Evolutionary conservation across 495 filamentous ascomycete species (phyloP), one percentile per base, ranked within the genome.

Genomic region (Hypoxylon cercidicola): DNA sequence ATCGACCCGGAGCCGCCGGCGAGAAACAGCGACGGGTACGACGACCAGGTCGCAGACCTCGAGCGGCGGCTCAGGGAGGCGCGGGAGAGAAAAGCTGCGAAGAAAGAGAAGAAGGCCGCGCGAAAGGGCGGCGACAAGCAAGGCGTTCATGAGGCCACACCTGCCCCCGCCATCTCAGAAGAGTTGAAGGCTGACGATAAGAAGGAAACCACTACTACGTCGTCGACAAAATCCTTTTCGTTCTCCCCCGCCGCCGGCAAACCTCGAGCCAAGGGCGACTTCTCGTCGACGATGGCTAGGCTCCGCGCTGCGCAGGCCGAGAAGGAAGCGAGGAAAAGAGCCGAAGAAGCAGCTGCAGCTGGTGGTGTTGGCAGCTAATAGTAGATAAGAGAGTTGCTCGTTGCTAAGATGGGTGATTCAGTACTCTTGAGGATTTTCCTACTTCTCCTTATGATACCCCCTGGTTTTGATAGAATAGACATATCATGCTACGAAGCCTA

Each of bases 221-320:
- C 62, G 46, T 18, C 49, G 16, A 11, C 56, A 13, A 62, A 58
- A 2, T 18, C 54, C 0, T 62, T 55, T 18, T 68, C 53, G 8
- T 53, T 55, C 58, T 32, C 51, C 9, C 11, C 62, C 6, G 25
- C 62, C 25, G n/a, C 55, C 39, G 15, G 16, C 21, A 19, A 39
- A 57, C 44, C 28, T 40, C 11, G 64, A 50, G 43, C 28, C 39
- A 41, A 49, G 55, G 45, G 69, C 37, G 61, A 64, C 66, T 63
- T 68, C 48, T 64, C 79, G 16, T 75, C 76, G 16, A 78, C 72
- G 7, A 74, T 81, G 74, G 78, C 74, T 2, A 72, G 77, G 35
- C 46, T 82, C 11, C 56, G 68, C 30, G 77, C 77, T 11, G 78
- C 78, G 2, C 77, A 81, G 54, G 75, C 76, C 7, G 75, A 77